Base-by-base conservation (phyloP, 495 filamentous ascomycete genomes). In the Bathelium albidoporum region DNA sequence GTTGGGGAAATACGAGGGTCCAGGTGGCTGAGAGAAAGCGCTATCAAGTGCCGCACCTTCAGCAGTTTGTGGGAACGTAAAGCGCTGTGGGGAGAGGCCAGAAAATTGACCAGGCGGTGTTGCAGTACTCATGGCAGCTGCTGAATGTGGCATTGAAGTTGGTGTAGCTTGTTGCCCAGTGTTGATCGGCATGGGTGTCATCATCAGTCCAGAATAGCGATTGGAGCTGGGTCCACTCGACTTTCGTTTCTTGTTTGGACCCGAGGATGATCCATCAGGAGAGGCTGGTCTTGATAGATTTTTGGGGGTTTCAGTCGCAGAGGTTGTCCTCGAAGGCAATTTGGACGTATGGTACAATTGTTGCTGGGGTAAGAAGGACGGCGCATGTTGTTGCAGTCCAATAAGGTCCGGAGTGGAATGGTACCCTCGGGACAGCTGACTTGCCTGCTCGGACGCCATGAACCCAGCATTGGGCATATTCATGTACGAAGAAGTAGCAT, bases 261-360 rank as follows among this genome's bases (percentile, higher is more conserved):
- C 85, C 62, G 75, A 71, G 59, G 84, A 81, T 28, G 82, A 83
- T 5, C 80, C 68, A 58, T 44, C 76, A 20, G 87, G 88, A 0
- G 89, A 92, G n/a, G 82, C 79, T 66, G 86, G 87, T 45, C 89
- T 77, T 24, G 88, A 91, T n/a, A 86, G 65, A 68, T 79, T 86
- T 12, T 83, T 84, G 1, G 87, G 81, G 24, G 85, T 80, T 60
- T 83, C 76, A 0, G 78, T 79, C 26, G 73, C 77, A 5, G 84
- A 79, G 24, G 77, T 73, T 0, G 70, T 66, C 28, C 76, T 75
- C 59, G 77, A 80, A 68, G 65, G 73, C 75, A 68, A 71, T 29
- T 20, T 55, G 0, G 49, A 55, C 9, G 49, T 28, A 55, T 55
- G 49, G 20, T 55, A 55, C 24, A 55, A 29, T 55, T 29, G 49